Conservation (phyloP, 169 alveolate genomes). For the Cryptosporidium andersoni region DNA sequence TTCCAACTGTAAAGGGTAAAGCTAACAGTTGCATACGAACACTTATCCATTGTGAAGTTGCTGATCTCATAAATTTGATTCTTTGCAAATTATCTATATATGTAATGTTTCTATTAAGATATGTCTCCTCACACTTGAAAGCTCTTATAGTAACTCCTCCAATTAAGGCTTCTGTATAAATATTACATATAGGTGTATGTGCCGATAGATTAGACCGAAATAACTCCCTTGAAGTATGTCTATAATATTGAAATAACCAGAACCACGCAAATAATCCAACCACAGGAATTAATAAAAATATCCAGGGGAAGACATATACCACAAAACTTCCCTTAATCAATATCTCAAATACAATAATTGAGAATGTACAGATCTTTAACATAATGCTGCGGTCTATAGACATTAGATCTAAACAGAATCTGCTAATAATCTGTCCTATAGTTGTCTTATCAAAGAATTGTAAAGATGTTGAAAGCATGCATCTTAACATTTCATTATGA, state of each 20-base stretch:
- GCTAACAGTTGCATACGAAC: constrained; percentile 53
- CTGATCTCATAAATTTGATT: constrained; percentile 56
- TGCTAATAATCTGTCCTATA: constrained; percentile 74
- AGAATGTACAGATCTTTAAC: constrained; percentile 71
- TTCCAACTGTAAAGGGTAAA: constrained; percentile 68
- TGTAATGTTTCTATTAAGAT: constrained; percentile 11
- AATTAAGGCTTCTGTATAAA: constrained; percentile 74
- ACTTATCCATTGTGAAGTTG: constrained; percentile 62
- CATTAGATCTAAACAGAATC: constrained; percentile 74
- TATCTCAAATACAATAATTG: constrained; percentile 71
- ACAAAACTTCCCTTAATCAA: constrained; percentile 58
- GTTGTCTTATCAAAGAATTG: constrained; percentile 74
- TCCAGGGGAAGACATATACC: constrained; percentile 57
- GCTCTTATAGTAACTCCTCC: constrained; percentile 74
- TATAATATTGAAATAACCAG: constrained; percentile 67
- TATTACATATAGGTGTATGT: constrained; percentile 76
- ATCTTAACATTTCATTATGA: constrained; percentile 73
- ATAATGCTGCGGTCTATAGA: constrained; percentile 72
- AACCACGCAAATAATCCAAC: constrained; percentile 52
- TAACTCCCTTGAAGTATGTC: constrained; percentile 74
- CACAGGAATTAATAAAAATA: constrained; percentile 38
- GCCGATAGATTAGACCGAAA: constrained; percentile 73
- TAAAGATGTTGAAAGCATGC: constrained; percentile 72
- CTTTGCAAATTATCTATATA: constrained; percentile 44
- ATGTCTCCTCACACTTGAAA: constrained; percentile 46